Base-by-base conservation (phyloP, 2,329 filamentous ascomycete genomes). In the Chrysoporthe cubensis region DNA sequence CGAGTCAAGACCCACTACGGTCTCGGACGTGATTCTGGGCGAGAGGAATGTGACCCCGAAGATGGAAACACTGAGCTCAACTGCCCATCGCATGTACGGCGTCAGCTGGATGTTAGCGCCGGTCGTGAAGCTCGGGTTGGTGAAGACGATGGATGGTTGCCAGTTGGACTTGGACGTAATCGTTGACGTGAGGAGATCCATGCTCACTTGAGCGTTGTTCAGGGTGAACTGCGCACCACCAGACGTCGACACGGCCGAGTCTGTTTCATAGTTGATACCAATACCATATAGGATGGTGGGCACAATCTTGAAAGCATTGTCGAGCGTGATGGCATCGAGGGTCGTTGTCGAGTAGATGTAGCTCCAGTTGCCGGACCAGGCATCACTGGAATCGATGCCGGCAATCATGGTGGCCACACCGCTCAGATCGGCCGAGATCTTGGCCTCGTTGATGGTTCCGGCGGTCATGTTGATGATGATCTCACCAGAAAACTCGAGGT, bases 381-480 rank as follows among this genome's bases (percentile, higher is more conserved):
- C 34, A 40, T 32, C 57, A 42, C 42, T 44, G 5, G 57, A 40
- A 18, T 60, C 13, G 16, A 60, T 21, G n/a, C 34, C 14, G 9
- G 57, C 32, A 18, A 60, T 32, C 57, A 60, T 60, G 21, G 34
- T 60, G 42, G 57, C 57, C 18, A 60, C 57, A 21, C 57, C 57
- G 7, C 57, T 60, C 34, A 60, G 40, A 4, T 26, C 14, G 21
- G 34, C 42, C 13, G 57, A 42, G 16, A 60, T 60, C 9, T 42
- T 44, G 34, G 57, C 57, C 21, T 60, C 18, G 13, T 60, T 21
- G 34, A 60, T 60, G 14, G 42, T 60, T 18, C 57, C 57, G 18
- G 57, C 34, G 13, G 57, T 60, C 57, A 60, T 60, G 34, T 59
- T 59, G 57, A 60, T 60, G 57, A 42, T 44, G 9, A 42, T 60